Percentiles rank a stretch among this genome's conserved stretches.
phyloP scores from a whole-genome alignment of 768 basidiomycete species.

The Sistotremastrum niveocremeum region DNA sequence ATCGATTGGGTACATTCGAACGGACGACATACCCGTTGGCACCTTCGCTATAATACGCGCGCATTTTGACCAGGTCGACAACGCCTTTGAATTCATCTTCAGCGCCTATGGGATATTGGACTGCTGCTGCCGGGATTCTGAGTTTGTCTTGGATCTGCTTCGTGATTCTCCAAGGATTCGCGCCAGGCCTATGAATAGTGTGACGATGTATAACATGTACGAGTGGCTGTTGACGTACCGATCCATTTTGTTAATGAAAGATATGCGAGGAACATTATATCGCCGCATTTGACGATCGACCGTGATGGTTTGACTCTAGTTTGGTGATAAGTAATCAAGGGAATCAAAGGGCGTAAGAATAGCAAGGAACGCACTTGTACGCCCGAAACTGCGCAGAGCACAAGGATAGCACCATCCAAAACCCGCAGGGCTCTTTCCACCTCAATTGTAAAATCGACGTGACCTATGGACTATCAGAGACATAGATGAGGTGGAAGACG shows the following conservation, averaged over 20 bases:
- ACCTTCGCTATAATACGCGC: constrained; percentile 88
- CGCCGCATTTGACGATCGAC: constrained; percentile 98
- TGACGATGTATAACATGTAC: background rate
- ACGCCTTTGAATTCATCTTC: constrained; percentile 85
- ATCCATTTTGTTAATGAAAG: constrained; percentile 99
- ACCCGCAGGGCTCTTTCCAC: constrained; percentile 95
- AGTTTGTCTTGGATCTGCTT: constrained; percentile 86
- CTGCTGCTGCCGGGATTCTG: constrained; percentile 83
- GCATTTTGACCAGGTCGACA: constrained; percentile 90
- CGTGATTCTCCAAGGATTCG: constrained; percentile 93
- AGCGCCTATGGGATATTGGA: constrained; percentile 87
- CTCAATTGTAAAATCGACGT: constrained; percentile 99
- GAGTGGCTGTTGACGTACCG: constrained; percentile 30
- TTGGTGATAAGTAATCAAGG: background rate
- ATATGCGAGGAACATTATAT: constrained; percentile 89
- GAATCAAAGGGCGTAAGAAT: background rate
- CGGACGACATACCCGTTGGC: constrained; percentile 66
- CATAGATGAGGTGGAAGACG: background rate
- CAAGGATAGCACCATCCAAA: constrained; percentile 90
- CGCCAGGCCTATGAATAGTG: constrained; percentile 55
- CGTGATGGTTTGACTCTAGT: constrained; percentile 92
- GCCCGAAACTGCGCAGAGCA: constrained; percentile 93
- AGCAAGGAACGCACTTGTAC: constrained; percentile 53
- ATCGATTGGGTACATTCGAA: background rate
- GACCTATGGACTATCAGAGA: constrained; percentile 37